Base-by-base conservation (phyloP, 2,329 filamentous ascomycete species). In the Ascochyta rabiei region DNA sequence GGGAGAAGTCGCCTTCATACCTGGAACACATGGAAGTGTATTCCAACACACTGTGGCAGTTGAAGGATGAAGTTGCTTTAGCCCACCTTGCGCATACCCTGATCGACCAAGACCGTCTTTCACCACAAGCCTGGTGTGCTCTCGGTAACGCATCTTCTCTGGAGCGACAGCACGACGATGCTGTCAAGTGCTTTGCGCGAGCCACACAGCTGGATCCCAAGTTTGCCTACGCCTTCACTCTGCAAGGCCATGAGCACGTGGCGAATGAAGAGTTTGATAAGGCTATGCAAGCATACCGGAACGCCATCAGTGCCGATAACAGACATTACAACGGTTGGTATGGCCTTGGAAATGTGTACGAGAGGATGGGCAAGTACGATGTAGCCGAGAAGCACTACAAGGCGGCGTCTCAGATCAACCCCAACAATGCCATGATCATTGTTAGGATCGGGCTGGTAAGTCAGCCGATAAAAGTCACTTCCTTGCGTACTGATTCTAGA, bases 251-350 rank as follows among this genome's bases (percentile, higher is more conserved):
- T 73, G 95, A 99, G 72, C 91, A 96, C 72, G 89, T 98, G 39
- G 86, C 90, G 31, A 98, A 97, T 63, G 96, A 99, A 75, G 96
- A 99, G 74, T 97, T 95, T 69, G 93, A 98, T 72, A 96, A 96
- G 73, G 95, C 95, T 0, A 84, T 96, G 39, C 86, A 88, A 34
- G 89, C 91, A 2, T 99, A 97, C 75, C 86, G 96, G 30, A 86
- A 88, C 48, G 93, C 91, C 1, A 90, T 99, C 63, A 85, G 88
- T 39, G 91, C 91, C 0, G 93, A 99, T 69, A 86, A 85, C 50
- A 87, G 93, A 18, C 93, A 97, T 72, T 99, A 98, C 79, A 96
- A 97, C 71, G 95, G 93, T n/a, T 98, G 96, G 85, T 99, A 98
- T 73, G 95, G 95, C 18, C 75, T 88, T n/a, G 86, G 84, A 7